A percentile compares a stretch with the other conserved stretches of the same genome.
These are phyloP conservation scores for Trichoderma atrobrunneum DNA, from an alignment of 2,329 filamentous ascomycete genomes.

Conservation along the genomic window DNA sequence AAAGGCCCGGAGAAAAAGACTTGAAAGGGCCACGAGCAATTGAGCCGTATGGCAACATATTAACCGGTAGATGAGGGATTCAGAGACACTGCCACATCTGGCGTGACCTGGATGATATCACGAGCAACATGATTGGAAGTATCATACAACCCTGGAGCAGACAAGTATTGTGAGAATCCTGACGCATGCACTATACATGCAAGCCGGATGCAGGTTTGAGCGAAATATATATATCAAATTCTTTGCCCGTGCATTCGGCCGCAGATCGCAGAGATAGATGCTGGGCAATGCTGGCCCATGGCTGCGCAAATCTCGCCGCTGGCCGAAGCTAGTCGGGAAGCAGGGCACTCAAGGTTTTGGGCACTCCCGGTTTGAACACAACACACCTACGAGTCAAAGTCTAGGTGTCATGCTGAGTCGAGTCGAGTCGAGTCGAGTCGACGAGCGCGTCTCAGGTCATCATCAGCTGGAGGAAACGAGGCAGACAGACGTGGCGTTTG, in stretches of 20 bases:
- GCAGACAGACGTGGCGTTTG: conserved; percentile 2
- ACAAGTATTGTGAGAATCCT: conserved; percentile 10
- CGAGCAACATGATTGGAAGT: conserved; percentile 16
- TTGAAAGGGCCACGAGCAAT: background rate
- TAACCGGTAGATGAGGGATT: conserved; percentile 19
- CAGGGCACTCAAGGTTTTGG: background rate
- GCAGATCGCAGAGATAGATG: conserved; percentile 8
- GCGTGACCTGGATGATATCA: conserved; percentile 17
- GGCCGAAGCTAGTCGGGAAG: background rate
- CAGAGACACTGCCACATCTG: conserved; percentile 16
- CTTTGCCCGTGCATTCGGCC: conserved; percentile 2
- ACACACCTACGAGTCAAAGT: background rate
- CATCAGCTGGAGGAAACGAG: background rate
- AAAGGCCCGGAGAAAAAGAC: background rate
- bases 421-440: background rate
- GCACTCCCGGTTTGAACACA: background rate
- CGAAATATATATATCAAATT: conserved; percentile 16
- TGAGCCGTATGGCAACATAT: conserved; percentile 13
- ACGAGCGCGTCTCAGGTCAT: background rate
- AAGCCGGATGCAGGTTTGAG: conserved; percentile 13
- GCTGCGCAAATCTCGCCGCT: conserved; percentile 8
- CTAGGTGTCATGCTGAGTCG: background rate
- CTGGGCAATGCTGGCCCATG: conserved; percentile 4
- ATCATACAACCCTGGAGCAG: background rate
- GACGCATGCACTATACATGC: conserved; percentile 15